phyloP scores from a whole-genome alignment of 768 basidiomycete genomes.

The Lactifluus pinguis region DNA sequence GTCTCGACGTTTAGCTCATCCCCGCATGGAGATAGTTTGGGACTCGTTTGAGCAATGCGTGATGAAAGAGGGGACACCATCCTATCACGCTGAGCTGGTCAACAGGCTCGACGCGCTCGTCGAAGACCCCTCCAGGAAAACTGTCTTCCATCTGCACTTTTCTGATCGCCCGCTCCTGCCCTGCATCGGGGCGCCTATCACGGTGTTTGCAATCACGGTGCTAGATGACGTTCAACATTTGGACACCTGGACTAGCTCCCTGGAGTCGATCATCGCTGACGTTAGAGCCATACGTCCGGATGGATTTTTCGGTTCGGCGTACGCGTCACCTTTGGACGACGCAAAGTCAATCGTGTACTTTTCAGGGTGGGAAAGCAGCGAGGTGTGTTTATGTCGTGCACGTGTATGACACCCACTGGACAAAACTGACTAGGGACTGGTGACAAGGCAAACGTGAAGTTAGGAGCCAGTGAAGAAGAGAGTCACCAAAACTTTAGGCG shows the following conservation, averaged over 20 bases:
- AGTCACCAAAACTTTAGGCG: not conserved
- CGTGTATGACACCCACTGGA: not conserved
- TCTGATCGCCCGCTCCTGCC: not conserved
- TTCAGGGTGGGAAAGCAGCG: not conserved
- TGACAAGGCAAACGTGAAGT: not conserved
- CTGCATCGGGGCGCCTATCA: not conserved
- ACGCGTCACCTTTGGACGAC: not conserved
- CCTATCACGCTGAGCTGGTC: not conserved
- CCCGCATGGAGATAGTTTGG: not conserved
- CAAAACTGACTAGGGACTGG: not conserved
- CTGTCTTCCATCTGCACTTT: not conserved
- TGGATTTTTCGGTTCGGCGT: not conserved
- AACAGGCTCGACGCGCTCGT: not conserved
- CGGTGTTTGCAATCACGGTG: not conserved
- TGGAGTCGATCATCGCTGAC: not conserved
- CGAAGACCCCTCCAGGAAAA: not conserved
- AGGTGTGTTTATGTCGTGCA: not conserved
- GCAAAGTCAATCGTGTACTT: not conserved
- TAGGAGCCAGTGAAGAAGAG: not conserved
- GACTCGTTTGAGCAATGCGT: not conserved
- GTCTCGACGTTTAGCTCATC: not conserved
- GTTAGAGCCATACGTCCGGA: not conserved
- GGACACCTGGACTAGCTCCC: not conserved
- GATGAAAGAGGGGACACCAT: not conserved
- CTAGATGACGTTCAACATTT: not conserved